Conservation (phyloP, 805 yeast species). For the Zygotorulaspora danielsina region DNA sequence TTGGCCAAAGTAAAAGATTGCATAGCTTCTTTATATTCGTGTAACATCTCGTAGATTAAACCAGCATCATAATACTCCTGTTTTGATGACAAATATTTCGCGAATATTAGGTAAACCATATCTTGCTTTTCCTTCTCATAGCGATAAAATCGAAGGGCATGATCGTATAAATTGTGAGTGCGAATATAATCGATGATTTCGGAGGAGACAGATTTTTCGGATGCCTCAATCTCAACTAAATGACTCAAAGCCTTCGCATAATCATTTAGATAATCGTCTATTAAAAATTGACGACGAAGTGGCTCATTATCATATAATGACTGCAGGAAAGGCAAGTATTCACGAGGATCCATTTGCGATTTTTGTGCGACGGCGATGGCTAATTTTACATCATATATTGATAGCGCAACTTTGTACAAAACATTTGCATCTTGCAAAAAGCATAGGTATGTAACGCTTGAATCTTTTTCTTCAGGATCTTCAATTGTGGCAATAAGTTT, state of each 20-base stretch:
- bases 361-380: slow-evolving; percentile 87
- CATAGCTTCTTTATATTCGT: slow-evolving; percentile 54
- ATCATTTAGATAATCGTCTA: slow-evolving; percentile 73
- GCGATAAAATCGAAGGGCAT: slow-evolving; percentile 60
- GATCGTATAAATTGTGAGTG: slow-evolving; percentile 62
- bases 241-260: slow-evolving; percentile 65
- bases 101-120: slow-evolving; percentile 55
- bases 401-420: slow-evolving; percentile 73
- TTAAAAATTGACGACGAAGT: slow-evolving; percentile 63
- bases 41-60: slow-evolving; percentile 66
- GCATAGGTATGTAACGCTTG: slow-evolving; percentile 75
- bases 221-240: slow-evolving; percentile 46
- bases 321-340: slow-evolving; percentile 88
- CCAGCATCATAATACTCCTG: slow-evolving; percentile 74
- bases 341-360: slow-evolving; percentile 97
- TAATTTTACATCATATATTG: slow-evolving; percentile 75
- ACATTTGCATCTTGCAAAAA: slow-evolving; percentile 86
- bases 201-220: slow-evolving; percentile 36
- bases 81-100: slow-evolving; percentile 51
- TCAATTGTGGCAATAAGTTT: slow-evolving; percentile 51
- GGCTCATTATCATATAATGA: slow-evolving; percentile 64
- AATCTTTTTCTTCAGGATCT: slow-evolving; percentile 49
- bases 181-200: slow-evolving; percentile 69
- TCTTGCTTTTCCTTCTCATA: slow-evolving; percentile 53
- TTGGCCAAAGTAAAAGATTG: slow-evolving; percentile 65